Conservation (phyloP, 2,329 filamentous ascomycete species). For the Aureobasidium sp. region DNA sequence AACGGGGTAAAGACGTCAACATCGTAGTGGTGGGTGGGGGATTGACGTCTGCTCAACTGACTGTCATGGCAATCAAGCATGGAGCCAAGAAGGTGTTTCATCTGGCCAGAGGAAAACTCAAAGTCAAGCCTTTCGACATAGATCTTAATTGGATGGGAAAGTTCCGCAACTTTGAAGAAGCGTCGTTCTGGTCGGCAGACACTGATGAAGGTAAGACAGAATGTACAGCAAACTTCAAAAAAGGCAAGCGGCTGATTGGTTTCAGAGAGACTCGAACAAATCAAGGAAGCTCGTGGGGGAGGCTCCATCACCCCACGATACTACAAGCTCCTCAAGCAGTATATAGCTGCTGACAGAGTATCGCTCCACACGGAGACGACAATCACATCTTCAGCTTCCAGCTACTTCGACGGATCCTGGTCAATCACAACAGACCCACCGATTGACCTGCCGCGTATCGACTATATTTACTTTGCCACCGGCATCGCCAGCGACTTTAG, state of each 20-base stretch:
- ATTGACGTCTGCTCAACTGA: constrained; percentile 67
- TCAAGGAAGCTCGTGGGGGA: constrained; percentile 60
- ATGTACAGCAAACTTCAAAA: background rate
- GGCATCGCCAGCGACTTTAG: constrained; percentile 59
- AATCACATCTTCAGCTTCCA: constrained; percentile 33
- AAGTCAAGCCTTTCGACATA: constrained; percentile 72
- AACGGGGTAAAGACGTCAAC: constrained; percentile 47
- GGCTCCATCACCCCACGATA: constrained; percentile 69
- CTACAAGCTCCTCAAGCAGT: constrained; percentile 58
- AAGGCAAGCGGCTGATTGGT: background rate
- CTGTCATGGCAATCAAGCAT: constrained; percentile 57
- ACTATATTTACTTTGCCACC: constrained; percentile 72
- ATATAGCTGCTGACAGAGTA: constrained; percentile 47
- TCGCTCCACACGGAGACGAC: constrained; percentile 52
- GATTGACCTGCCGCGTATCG: constrained; percentile 44
- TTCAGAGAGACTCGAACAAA: constrained; percentile 57
- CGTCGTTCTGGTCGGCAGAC: constrained; percentile 70
- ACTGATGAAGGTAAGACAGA: constrained; percentile 48
- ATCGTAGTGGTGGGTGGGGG: constrained; percentile 69
- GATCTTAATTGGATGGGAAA: constrained; percentile 75
- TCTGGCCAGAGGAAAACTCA: constrained; percentile 55
- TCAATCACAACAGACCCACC: constrained; percentile 48
- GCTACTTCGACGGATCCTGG: constrained; percentile 44
- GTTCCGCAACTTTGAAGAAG: constrained; percentile 70
- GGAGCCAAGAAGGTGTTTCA: constrained; percentile 64